Evolutionary conservation across 768 basidiomycete species (phyloP), one percentile per base, ranked within the genome.

Genomic region (Rhodotorula diobovata): DNA sequence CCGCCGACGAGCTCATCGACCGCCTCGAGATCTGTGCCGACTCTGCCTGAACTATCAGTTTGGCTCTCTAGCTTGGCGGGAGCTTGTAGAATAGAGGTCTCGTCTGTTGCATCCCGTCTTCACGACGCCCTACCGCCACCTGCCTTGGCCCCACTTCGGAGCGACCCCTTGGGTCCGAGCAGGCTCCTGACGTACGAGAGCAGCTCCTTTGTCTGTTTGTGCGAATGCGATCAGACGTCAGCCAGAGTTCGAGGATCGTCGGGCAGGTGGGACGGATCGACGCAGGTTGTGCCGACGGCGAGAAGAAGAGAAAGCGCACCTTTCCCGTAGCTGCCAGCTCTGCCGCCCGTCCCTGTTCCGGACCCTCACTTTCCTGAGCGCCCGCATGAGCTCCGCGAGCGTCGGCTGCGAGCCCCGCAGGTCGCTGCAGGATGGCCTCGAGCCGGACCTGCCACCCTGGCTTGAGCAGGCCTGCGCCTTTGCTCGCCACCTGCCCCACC

Each of bases 401-500:
- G 2, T 8, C 58, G 16, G 5, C 39, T 2, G 41, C 8, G 2
- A 43, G 1, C 9, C 32, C 41, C 2, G 45, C 54, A 1, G 43
- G 35, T 14, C 57, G 32, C 48, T 54, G 61, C 39, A 72, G 10
- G 18, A 72, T 25, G 28, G 66, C 39, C 50, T 68, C 66, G 28
- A 72, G 45, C 6, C 71, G 57, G 16, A 56, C 18, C 30, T 68
- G 63, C 45, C 59, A 72, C 12, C 71, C 71, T 30, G 71, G 66
- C 51, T 65, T 67, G 46, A 64, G 56, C 4, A 9, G 37, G 37
- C 21, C 5, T 4, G 8, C 37, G 14, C 20, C 35, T 37, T 55
- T 55, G 8, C 32, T 32, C 15, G 30, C 15, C n/a, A n/a, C n/a
- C n/a, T n/a, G n/a, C n/a, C n/a, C n/a, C n/a, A n/a, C n/a, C n/a